These are phyloP conservation scores for Pistacia atlantica DNA, from an alignment of 345 rosid genomes.

Conservation along the genomic window DNA sequence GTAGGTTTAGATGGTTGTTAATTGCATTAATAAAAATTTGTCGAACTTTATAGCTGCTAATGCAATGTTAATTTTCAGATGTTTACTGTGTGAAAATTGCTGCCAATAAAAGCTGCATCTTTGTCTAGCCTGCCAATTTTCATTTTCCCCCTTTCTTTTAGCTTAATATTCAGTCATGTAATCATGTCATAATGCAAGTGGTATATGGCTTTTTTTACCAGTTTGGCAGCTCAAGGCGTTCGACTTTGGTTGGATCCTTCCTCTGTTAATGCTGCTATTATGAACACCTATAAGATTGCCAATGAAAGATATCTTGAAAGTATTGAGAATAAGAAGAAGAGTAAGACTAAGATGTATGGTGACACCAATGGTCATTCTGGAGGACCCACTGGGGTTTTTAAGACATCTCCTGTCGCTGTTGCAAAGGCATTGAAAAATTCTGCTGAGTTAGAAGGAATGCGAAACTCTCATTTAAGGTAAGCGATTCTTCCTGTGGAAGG, in stretches of 20 bases:
- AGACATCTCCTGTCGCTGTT: conserved; percentile 77
- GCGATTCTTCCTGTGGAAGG: neutral
- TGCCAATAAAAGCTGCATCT: neutral
- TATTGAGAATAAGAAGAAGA: conserved; percentile 33
- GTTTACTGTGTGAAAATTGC: neutral
- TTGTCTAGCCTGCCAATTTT: neutral
- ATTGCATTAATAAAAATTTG: neutral
- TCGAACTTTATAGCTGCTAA: neutral
- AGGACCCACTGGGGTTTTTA: conserved; percentile 63
- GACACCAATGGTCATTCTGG: conserved; percentile 39
- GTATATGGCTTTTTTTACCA: conserved; percentile 28
- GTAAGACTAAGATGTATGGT: conserved; percentile 25
- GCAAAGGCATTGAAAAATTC: conserved; percentile 86
- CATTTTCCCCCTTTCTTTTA: neutral
- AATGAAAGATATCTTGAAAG: conserved; percentile 46
- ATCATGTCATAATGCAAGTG: conserved; percentile 2
- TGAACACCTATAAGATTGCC: conserved; percentile 68
- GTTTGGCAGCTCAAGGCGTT: conserved; percentile 71
- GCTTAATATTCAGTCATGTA: neutral
- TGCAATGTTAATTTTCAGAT: neutral
- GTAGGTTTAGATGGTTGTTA: neutral
- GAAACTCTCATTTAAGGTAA: conserved; percentile 83
- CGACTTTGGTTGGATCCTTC: conserved; percentile 86
- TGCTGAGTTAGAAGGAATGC: conserved; percentile 88
- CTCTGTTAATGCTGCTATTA: conserved; percentile 79